Percentiles rank a stretch among this genome's conserved stretches.
Evolutionary conservation across 495 filamentous ascomycete genomes (phyloP).

Genomic region (Cercophora scortea): DNA sequence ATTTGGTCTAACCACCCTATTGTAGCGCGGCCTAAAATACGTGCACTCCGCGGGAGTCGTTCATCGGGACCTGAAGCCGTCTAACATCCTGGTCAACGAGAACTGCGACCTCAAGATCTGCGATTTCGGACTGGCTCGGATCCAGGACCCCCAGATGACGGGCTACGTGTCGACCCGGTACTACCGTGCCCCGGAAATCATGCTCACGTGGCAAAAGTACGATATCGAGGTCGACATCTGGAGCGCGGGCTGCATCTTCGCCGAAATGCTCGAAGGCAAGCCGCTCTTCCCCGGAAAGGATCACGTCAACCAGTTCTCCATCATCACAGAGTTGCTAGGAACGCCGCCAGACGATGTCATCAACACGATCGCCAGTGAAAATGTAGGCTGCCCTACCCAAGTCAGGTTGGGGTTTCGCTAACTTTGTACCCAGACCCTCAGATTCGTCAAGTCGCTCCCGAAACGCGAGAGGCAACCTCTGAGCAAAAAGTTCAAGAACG

Average conservation of each 20-base stretch:
- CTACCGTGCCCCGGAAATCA: conserved; percentile 97
- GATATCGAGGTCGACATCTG: conserved; percentile 99
- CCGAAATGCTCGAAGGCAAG: conserved; percentile 98
- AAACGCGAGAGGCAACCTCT: conserved; percentile 88
- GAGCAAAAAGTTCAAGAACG: conserved; percentile 90
- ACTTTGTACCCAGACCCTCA: conserved; percentile 61
- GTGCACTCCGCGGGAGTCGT: conserved; percentile 98
- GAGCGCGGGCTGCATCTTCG: conserved; percentile 98
- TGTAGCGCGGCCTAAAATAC: conserved; percentile 92
- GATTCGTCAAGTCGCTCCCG: conserved; percentile 97
- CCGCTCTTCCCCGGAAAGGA: conserved; percentile 98
- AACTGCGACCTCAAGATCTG: conserved; percentile 99
- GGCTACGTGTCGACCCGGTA: conserved; percentile 98
- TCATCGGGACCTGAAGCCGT: conserved; percentile 94
- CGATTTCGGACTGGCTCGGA: conserved; percentile 94
- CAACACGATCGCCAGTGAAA: conserved; percentile 95
- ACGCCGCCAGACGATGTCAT: conserved; percentile 99
- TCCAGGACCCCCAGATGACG: conserved; percentile 99
- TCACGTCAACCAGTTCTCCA: conserved; percentile 98
- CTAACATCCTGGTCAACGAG: conserved; percentile 98
- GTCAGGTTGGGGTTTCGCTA: background rate
- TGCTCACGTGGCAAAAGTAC: conserved; percentile 99
- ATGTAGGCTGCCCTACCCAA: conserved; percentile 49
- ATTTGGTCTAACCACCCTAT: conserved; percentile 10
- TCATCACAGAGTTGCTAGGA: conserved; percentile 95